Evolutionary conservation across 2,329 filamentous ascomycete genomes (phyloP).

Genomic region (Venturia carpophila): DNA sequence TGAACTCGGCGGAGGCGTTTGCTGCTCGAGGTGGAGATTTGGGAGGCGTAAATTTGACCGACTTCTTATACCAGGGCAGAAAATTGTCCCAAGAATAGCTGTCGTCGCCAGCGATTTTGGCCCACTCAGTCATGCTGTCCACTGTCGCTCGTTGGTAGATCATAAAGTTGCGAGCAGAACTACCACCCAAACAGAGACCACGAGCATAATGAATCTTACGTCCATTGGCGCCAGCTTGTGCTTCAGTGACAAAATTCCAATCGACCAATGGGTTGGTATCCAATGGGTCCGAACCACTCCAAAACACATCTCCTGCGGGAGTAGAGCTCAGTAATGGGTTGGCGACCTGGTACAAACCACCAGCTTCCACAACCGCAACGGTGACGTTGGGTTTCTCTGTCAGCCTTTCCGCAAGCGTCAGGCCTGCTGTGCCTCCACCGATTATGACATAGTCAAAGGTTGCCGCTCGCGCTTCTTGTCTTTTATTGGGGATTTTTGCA

Average conservation of each 20-base stretch:
- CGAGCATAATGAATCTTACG: conserved; percentile 24
- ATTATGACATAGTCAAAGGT: conserved; percentile 10
- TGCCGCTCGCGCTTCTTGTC: neutral
- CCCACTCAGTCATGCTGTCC: conserved; percentile 23
- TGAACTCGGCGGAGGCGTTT: conserved; percentile 25
- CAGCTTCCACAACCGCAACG: conserved; percentile 14
- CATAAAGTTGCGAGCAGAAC: conserved; percentile 18
- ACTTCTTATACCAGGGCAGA: conserved; percentile 27
- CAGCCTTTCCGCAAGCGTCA: neutral
- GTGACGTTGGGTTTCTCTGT: neutral
- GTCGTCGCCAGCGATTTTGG: conserved; percentile 27
- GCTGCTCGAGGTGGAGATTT: conserved; percentile 23
- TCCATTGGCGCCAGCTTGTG: conserved; percentile 22
- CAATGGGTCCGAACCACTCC: conserved; percentile 18
- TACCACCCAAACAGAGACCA: conserved; percentile 26
- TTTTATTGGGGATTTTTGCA: neutral
- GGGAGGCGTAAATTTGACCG: conserved; percentile 27
- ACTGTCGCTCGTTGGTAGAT: conserved; percentile 14
- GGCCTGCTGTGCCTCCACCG: conserved; percentile 8
- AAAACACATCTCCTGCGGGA: conserved; percentile 24
- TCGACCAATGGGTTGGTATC: conserved; percentile 26
- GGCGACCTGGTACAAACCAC: conserved; percentile 28
- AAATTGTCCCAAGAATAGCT: conserved; percentile 27
- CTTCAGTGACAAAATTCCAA: conserved; percentile 26
- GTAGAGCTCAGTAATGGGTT: conserved; percentile 23